Evolutionary conservation across 2,329 filamentous ascomycete species (phyloP).

Genomic region (Colletotrichum karsti): DNA sequence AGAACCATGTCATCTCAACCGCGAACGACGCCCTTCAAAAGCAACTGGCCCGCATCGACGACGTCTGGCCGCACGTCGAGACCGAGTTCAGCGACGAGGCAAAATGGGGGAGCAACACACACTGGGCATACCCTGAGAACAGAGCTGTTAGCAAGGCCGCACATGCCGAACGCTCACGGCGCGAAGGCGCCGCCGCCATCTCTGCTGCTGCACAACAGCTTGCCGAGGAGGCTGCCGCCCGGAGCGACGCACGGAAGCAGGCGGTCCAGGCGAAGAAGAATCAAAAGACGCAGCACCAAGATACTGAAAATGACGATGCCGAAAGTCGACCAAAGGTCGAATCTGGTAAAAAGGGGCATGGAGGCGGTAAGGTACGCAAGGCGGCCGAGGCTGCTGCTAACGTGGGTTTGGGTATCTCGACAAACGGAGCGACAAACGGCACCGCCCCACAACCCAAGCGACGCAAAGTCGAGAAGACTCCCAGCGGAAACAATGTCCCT

Average conservation of each 20-base stretch:
- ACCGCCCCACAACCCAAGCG: slow-evolving; percentile 73
- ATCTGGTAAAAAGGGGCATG: slow-evolving; percentile 68
- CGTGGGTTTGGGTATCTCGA: slow-evolving; percentile 73
- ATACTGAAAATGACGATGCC: slow-evolving; percentile 83
- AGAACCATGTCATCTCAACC: slow-evolving; percentile 94
- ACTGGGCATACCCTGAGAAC: slow-evolving; percentile 95
- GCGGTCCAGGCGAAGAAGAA: slow-evolving; percentile 81
- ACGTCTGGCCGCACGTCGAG: slow-evolving; percentile 87
- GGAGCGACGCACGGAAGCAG: slow-evolving; percentile 87
- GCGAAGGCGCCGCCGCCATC: slow-evolving; percentile 81
- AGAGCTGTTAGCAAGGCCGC: slow-evolving; percentile 69
- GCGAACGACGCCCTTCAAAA: slow-evolving; percentile 89
- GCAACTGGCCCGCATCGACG: slow-evolving; percentile 85
- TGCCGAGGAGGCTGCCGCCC: slow-evolving; percentile 83
- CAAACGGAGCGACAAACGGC: slow-evolving; percentile 58
- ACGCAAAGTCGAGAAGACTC: slow-evolving; percentile 80
- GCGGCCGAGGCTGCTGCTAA: slow-evolving; percentile 58
- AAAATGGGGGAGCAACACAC: slow-evolving; percentile 87
- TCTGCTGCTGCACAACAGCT: slow-evolving; percentile 80
- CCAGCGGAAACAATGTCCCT: slow-evolving; percentile 59
- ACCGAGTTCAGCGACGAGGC: slow-evolving; percentile 94
- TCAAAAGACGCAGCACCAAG: slow-evolving; percentile 72
- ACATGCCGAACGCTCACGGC: slow-evolving; percentile 76
- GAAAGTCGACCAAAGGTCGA: slow-evolving; percentile 58
- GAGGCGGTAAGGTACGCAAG: slow-evolving; percentile 70